A percentile compares a stretch with the other conserved stretches of the same genome.
Evolutionary conservation across 2,329 filamentous ascomycete species (phyloP).

Genomic region (Penicillium glabrum): DNA sequence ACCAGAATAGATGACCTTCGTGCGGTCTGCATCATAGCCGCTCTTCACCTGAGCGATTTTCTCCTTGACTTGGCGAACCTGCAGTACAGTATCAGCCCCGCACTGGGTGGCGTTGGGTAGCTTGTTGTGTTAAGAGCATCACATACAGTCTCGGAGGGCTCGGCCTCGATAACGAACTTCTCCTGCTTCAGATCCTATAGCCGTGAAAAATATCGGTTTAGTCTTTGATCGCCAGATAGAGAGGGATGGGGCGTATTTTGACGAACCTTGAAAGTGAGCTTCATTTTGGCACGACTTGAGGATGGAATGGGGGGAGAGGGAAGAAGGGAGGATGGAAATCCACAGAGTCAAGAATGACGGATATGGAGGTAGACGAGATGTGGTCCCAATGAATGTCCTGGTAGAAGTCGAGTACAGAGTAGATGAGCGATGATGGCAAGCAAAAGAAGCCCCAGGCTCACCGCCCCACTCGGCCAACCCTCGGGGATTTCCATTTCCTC

Average conservation of each 20-base stretch:
- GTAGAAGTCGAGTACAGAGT: slow-evolving; percentile 3
- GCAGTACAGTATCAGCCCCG: slow-evolving; percentile 33
- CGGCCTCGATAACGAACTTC: slow-evolving; percentile 94
- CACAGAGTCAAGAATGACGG: slow-evolving; percentile 8
- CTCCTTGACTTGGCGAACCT: slow-evolving; percentile 89
- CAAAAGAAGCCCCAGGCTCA: slow-evolving; percentile 1
- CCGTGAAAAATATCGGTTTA: slow-evolving; percentile 19
- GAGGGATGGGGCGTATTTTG: slow-evolving; percentile 21
- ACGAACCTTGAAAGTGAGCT: slow-evolving; percentile 69
- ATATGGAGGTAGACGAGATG: not conserved
- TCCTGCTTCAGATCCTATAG: slow-evolving; percentile 93
- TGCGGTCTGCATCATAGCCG: slow-evolving; percentile 76
- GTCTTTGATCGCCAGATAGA: slow-evolving; percentile 2
- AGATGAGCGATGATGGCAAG: not conserved
- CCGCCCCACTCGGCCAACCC: slow-evolving; percentile 2
- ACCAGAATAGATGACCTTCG: slow-evolving; percentile 99
- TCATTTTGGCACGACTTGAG: slow-evolving; percentile 54
- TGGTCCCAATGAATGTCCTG: slow-evolving; percentile 7
- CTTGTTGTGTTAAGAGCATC: slow-evolving; percentile 5
- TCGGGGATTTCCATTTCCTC: not conserved
- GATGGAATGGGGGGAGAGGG: slow-evolving; percentile 1
- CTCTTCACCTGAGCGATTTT: slow-evolving; percentile 91
- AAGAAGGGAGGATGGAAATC: not conserved
- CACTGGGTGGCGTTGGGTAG: slow-evolving; percentile 23
- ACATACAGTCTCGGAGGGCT: slow-evolving; percentile 86